Evolutionary conservation across 1,284 basidiomycete species (phyloP).

Genomic region (Sporisorium iseilematis-ciliati): DNA sequence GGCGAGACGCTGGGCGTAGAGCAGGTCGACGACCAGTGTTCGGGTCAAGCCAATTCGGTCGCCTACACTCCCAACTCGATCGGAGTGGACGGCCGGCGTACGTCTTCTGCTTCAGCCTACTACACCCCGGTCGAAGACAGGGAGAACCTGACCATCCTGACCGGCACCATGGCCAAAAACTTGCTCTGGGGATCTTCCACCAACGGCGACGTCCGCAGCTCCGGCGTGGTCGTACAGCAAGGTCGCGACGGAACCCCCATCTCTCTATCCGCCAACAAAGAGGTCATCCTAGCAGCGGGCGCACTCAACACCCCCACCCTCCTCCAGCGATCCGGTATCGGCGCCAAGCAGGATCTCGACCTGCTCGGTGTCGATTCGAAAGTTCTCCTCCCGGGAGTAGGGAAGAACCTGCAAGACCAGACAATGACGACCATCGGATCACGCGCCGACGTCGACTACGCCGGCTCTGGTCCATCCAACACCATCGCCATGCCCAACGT

Average conservation of each 20-base stretch:
- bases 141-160: constrained; percentile 77
- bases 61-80: constrained; percentile 73
- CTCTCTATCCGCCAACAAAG: constrained; percentile 66
- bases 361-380: constrained; percentile 63
- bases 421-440: constrained; percentile 67
- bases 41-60: constrained; percentile 75
- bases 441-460: constrained; percentile 31
- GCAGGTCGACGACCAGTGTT: constrained; percentile 74
- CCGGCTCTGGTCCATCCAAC: constrained; percentile 56
- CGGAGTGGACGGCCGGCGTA: constrained; percentile 32
- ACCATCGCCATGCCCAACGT: constrained; percentile 58
- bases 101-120: constrained; percentile 72
- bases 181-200: constrained; percentile 50
- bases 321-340: constrained; percentile 72
- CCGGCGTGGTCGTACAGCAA: constrained; percentile 23
- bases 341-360: constrained; percentile 65
- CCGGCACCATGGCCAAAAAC: constrained; percentile 68
- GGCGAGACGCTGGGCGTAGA: constrained; percentile 73
- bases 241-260: constrained; percentile 24
- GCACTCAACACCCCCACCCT: constrained; percentile 71
- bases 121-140: constrained; percentile 70
- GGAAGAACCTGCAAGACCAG: constrained; percentile 71
- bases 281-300: constrained; percentile 72
- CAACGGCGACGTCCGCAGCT: constrained; percentile 35
- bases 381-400: constrained; percentile 69